A percentile compares a stretch with the other conserved stretches of the same genome.
phyloP scores from a whole-genome alignment of 163 green algal genomes.

The Chloromonas sp. region DNA sequence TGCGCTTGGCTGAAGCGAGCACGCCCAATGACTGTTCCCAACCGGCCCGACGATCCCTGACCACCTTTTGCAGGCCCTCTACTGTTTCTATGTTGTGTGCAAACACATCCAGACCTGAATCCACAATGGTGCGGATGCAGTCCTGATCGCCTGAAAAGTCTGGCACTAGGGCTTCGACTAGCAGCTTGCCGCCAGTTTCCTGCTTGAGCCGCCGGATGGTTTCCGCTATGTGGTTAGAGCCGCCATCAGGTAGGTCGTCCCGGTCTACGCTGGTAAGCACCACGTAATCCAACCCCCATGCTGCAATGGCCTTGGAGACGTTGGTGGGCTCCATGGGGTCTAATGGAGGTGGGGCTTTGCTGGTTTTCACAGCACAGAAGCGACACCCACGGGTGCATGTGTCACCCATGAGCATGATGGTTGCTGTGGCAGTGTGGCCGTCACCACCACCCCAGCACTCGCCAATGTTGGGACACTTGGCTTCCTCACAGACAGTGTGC shows the following conservation, averaged over 20 bases:
- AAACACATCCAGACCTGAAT: slow-evolving; percentile 91
- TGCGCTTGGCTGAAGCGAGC: slow-evolving; percentile 78
- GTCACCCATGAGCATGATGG: slow-evolving; percentile 99
- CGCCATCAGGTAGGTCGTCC: slow-evolving; percentile 91
- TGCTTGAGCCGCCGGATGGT: slow-evolving; percentile 62
- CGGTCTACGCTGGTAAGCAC: slow-evolving; percentile 96
- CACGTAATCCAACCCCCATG: slow-evolving; percentile 89
- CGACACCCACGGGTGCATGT: slow-evolving; percentile 93
- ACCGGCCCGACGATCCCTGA: slow-evolving; percentile 86
- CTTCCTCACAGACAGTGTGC: slow-evolving; percentile 87
- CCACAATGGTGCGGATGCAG: slow-evolving; percentile 12
- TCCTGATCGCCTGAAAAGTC: slow-evolving; percentile 56
- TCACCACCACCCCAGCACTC: slow-evolving; percentile 95
- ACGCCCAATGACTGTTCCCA: slow-evolving; percentile 87
- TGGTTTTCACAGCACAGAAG: slow-evolving; percentile 98
- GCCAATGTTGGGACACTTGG: slow-evolving; percentile 91
- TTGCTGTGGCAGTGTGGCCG: slow-evolving; percentile 89
- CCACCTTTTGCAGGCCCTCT: slow-evolving; percentile 36
- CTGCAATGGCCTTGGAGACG: slow-evolving; percentile 80
- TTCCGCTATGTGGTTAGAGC: slow-evolving; percentile 71
- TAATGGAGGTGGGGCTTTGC: slow-evolving; percentile 72
- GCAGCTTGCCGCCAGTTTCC: slow-evolving; percentile 57
- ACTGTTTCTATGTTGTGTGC: slow-evolving; percentile 99
- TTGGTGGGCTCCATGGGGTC: slow-evolving; percentile 92
- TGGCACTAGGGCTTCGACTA: slow-evolving; percentile 64